Percentiles rank a stretch among this genome's conserved stretches.
phyloP scores from a whole-genome alignment of 345 rosid species.

The Acer yangbiense region DNA sequence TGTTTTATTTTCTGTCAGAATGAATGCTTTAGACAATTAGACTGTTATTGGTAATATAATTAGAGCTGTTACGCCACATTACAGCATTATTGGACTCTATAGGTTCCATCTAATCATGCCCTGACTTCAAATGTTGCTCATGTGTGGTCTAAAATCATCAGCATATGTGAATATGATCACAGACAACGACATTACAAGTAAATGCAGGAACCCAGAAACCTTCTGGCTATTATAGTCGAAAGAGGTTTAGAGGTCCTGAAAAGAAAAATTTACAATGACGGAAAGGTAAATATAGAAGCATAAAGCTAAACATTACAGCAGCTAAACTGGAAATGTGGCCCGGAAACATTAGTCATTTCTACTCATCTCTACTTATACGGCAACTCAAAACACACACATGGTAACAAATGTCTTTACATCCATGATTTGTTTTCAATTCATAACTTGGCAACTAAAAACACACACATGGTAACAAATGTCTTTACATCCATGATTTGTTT shows the following conservation, averaged over 20 bases:
- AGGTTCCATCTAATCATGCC: neutral
- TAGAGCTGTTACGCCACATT: neutral
- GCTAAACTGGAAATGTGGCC: neutral
- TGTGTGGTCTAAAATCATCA: neutral
- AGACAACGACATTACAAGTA: neutral
- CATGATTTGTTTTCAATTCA: no score
- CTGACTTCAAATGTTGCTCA: neutral
- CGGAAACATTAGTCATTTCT: neutral
- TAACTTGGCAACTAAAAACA: no score
- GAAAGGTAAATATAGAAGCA: neutral
- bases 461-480: neutral
- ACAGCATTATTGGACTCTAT: neutral
- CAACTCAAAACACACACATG: neutral
- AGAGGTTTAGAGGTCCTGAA: neutral
- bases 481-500: neutral
- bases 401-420: no score
- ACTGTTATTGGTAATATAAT: neutral
- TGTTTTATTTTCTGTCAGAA: neutral
- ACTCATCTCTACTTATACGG: neutral
- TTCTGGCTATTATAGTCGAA: no score
- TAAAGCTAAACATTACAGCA: neutral
- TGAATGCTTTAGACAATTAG: neutral
- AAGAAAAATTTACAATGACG: neutral
- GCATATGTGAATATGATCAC: neutral
- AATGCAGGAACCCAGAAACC: neutral